Conservation (phyloP, 1,284 basidiomycete species). For the Butyriboletus appendiculatus region DNA sequence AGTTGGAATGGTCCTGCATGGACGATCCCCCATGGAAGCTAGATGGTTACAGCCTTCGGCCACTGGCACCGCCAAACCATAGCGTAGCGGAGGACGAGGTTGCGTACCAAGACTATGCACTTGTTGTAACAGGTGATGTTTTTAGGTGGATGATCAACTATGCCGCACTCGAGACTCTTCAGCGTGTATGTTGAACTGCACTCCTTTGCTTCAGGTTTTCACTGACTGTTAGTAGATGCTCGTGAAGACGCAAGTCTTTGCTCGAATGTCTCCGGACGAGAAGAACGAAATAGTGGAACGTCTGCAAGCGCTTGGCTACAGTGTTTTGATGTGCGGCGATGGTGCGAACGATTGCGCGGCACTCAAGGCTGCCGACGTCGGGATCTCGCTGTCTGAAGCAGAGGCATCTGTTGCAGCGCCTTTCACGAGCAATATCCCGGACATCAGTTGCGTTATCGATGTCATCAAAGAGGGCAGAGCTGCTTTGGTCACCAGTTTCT, state of each 20-base stretch:
- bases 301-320: conserved; percentile 91
- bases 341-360: conserved; percentile 99
- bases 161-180: conserved; percentile 90
- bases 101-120: conserved; percentile 85
- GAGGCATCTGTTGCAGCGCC: conserved; percentile 99
- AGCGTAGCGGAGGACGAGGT: conserved; percentile 69
- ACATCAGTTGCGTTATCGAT: conserved; percentile 96
- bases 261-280: conserved; percentile 99
- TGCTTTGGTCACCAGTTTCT: conserved; percentile 96
- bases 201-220: neutral
- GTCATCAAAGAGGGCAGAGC: conserved; percentile 96
- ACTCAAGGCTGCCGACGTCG: conserved; percentile 97
- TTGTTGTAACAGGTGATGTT: conserved; percentile 95
- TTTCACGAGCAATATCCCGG: conserved; percentile 92
- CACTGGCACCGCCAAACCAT: conserved; percentile 65
- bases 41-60: conserved; percentile 87
- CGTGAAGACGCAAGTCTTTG: conserved; percentile 97
- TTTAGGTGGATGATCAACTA: conserved; percentile 99
- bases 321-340: conserved; percentile 98
- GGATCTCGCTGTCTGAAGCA: conserved; percentile 95
- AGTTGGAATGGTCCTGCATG: conserved; percentile 89
- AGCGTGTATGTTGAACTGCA: conserved; percentile 61
- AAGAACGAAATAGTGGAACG: conserved; percentile 99
- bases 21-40: conserved; percentile 88
- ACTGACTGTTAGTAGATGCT: conserved; percentile 71